These are phyloP conservation scores for Cryptococcus sp. DNA, from an alignment of 1,284 basidiomycete genomes.

Conservation along the genomic window DNA sequence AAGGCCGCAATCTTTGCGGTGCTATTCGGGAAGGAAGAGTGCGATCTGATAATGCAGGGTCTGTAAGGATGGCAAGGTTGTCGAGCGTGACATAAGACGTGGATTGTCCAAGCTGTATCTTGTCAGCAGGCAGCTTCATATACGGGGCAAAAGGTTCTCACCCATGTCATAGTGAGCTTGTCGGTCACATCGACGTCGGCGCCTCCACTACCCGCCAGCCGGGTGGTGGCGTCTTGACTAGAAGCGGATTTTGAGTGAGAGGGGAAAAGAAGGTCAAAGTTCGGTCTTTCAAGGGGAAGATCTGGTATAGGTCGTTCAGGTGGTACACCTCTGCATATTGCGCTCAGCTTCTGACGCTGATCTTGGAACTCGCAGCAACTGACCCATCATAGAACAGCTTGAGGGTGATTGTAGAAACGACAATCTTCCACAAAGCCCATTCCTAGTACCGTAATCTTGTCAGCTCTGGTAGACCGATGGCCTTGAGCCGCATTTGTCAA, in stretches of 20 bases:
- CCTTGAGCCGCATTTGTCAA: background rate
- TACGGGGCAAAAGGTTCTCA: conserved; percentile 13
- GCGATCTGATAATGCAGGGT: conserved; percentile 56
- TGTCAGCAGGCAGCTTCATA: background rate
- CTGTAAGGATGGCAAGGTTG: conserved; percentile 56
- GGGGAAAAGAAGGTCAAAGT: conserved; percentile 46
- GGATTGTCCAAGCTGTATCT: conserved; percentile 52
- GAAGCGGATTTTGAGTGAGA: background rate
- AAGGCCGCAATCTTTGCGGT: conserved; percentile 51
- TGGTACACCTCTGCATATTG: conserved; percentile 33
- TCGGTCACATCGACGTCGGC: conserved; percentile 44
- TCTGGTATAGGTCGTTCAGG: conserved; percentile 41
- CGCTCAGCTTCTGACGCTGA: too few species aligned
- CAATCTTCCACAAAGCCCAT: conserved; percentile 50
- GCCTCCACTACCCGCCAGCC: conserved; percentile 21
- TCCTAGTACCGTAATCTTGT: conserved; percentile 23
- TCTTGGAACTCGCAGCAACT: background rate
- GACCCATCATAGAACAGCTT: conserved; percentile 47
- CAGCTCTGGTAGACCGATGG: too few species aligned
- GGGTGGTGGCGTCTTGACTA: conserved; percentile 3
- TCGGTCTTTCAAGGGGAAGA: conserved; percentile 44
- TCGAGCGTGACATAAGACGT: conserved; percentile 55
- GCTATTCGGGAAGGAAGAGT: conserved; percentile 52
- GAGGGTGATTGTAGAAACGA: conserved; percentile 46
- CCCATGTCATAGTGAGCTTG: conserved; percentile 48